phyloP scores from a whole-genome alignment of 2,329 filamentous ascomycete genomes.

The Fusarium proliferatum region DNA sequence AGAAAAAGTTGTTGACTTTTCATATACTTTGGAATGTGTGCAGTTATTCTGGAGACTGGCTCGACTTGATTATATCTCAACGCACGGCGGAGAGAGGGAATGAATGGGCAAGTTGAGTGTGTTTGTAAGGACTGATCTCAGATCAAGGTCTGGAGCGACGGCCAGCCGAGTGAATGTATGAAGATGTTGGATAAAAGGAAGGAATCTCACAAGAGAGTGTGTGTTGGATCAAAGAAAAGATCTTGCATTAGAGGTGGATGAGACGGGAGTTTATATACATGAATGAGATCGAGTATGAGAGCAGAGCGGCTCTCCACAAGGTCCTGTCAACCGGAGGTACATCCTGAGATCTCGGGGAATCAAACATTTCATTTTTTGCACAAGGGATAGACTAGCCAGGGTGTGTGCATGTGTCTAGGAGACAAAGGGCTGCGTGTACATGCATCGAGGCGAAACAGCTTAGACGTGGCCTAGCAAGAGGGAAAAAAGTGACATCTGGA shows the following conservation, averaged over 20 bases:
- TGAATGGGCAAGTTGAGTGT: conserved; percentile 31
- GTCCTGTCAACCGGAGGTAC: neutral
- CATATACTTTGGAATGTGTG: conserved; percentile 11
- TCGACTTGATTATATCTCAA: conserved; percentile 44
- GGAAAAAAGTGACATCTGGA: conserved; percentile 26
- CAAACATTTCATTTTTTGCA: conserved; percentile 12
- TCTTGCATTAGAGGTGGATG: conserved; percentile 27
- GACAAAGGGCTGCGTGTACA: conserved; percentile 33
- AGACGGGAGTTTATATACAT: conserved; percentile 2
- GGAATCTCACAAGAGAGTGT: conserved; percentile 39
- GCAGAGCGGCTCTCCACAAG: conserved; percentile 12
- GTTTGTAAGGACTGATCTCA: conserved; percentile 45
- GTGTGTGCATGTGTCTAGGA: conserved; percentile 13
- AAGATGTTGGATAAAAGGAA: conserved; percentile 29
- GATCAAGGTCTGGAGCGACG: conserved; percentile 43
- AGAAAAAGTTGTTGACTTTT: conserved; percentile 22
- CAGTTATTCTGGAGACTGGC: conserved; percentile 39
- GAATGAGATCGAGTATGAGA: neutral
- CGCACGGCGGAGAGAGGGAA: conserved; percentile 45
- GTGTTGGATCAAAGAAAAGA: conserved; percentile 9
- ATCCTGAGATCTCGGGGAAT: conserved; percentile 25
- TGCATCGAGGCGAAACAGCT: conserved; percentile 35
- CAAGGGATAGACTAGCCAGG: conserved; percentile 3
- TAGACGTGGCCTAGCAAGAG: conserved; percentile 15
- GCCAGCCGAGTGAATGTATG: conserved; percentile 44